Evolutionary conservation across 495 filamentous ascomycete genomes (phyloP).

Genomic region (Aspergillus conjunctus): DNA sequence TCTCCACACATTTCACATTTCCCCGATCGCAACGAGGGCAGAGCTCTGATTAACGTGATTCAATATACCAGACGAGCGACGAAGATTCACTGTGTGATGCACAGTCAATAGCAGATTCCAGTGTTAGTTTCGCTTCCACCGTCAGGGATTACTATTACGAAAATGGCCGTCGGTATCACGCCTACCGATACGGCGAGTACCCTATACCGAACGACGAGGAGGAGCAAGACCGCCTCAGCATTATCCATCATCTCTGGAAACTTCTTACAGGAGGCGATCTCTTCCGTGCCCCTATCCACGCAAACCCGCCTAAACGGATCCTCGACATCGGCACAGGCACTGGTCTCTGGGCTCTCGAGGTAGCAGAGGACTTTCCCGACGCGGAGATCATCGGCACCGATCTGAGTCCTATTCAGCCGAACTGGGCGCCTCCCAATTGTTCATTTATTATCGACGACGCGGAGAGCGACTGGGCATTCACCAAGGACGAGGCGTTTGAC

Average conservation of each 20-base stretch:
- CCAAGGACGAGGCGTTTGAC: constrained; percentile 44
- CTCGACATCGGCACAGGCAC: constrained; percentile 59
- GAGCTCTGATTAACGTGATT: constrained; percentile 1
- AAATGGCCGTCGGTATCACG: constrained; percentile 65
- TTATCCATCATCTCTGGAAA: constrained; percentile 63
- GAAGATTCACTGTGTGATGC: constrained; percentile 45
- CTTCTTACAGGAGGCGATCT: constrained; percentile 54
- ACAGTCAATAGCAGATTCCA: constrained; percentile 39
- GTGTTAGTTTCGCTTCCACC: constrained; percentile 51
- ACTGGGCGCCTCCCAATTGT: constrained; percentile 52
- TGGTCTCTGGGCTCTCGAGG: constrained; percentile 64
- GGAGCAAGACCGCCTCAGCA: constrained; percentile 68
- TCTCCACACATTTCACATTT: background rate
- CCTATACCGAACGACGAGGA: constrained; percentile 61
- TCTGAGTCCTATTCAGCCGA: constrained; percentile 57
- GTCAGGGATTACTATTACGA: constrained; percentile 54
- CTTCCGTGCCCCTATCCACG: constrained; percentile 52
- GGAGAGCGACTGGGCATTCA: constrained; percentile 52
- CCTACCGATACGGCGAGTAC: constrained; percentile 58
- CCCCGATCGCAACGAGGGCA: background rate
- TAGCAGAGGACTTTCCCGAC: constrained; percentile 58
- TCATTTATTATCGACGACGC: constrained; percentile 53
- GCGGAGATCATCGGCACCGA: constrained; percentile 66
- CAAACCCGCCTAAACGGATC: constrained; percentile 31
- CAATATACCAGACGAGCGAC: constrained; percentile 40